Evolutionary conservation across 495 filamentous ascomycete genomes (phyloP).

Genomic region (Hamigera avellanea): DNA sequence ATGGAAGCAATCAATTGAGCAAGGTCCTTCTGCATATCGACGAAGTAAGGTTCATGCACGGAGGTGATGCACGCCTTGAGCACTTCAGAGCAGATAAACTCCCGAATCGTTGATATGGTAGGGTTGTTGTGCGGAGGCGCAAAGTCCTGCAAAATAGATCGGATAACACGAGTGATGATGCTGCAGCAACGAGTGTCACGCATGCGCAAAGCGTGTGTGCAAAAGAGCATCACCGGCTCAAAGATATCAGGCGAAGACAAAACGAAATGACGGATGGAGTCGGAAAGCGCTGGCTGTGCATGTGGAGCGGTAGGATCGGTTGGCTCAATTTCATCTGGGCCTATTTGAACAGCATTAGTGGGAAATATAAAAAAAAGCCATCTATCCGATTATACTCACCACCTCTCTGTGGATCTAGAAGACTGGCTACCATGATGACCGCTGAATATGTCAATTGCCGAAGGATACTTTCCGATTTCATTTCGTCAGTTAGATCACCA

Average conservation of each 20-base stretch:
- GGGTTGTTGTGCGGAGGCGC: constrained; percentile 34
- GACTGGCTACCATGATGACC: constrained; percentile 76
- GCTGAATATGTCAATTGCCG: constrained; percentile 88
- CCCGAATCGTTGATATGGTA: constrained; percentile 62
- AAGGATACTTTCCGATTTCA: constrained; percentile 95
- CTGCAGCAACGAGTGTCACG: constrained; percentile 81
- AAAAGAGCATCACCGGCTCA: constrained; percentile 82
- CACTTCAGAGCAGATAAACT: constrained; percentile 81
- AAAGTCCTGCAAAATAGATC: constrained; percentile 75
- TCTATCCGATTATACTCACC: constrained; percentile 14
- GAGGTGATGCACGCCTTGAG: constrained; percentile 75
- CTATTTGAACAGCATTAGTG: constrained; percentile 12
- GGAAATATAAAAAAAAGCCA: neutral
- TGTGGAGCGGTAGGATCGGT: constrained; percentile 30
- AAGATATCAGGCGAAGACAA: constrained; percentile 67
- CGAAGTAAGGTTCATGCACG: constrained; percentile 89
- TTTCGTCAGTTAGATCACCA: constrained; percentile 75
- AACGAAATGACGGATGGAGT: constrained; percentile 65
- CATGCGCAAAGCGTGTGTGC: constrained; percentile 81
- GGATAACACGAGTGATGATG: constrained; percentile 72
- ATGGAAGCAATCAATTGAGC: constrained; percentile 81
- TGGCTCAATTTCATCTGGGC: constrained; percentile 27
- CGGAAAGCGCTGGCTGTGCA: constrained; percentile 21
- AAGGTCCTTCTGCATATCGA: constrained; percentile 90
- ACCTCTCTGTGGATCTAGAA: constrained; percentile 63